phyloP scores from a whole-genome alignment of 148 eudicot species.

The Diospyros kaki region DNA sequence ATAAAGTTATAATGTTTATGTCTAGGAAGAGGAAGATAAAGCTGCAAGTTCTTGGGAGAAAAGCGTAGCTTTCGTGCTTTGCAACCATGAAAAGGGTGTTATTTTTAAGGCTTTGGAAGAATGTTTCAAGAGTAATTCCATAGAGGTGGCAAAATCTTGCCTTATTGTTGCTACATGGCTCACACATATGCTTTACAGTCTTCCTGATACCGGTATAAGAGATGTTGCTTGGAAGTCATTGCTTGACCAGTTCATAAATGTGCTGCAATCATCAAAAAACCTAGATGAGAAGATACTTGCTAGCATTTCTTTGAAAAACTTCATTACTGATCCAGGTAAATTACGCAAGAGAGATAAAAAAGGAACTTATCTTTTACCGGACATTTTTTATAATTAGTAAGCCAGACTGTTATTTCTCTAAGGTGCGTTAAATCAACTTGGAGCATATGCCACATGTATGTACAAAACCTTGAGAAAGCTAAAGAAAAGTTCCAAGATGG shows the following conservation, averaged over 20 bases:
- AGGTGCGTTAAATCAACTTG: constrained; percentile 47
- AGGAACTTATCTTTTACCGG: background rate
- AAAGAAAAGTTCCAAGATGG: constrained; percentile 28
- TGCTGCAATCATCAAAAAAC: constrained; percentile 46
- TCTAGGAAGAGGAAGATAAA: constrained; percentile 49
- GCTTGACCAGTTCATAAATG: constrained; percentile 44
- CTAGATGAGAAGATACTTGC: constrained; percentile 52
- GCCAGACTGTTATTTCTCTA: background rate
- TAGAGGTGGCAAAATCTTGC: constrained; percentile 42
- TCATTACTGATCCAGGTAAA: constrained; percentile 40
- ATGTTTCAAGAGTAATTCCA: constrained; percentile 39
- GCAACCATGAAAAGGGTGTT: constrained; percentile 45
- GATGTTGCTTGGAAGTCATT: constrained; percentile 39
- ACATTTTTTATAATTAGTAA: background rate
- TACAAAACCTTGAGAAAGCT: constrained; percentile 43
- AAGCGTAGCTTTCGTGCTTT: constrained; percentile 46
- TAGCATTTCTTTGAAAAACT: constrained; percentile 43
- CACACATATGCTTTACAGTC: constrained; percentile 35
- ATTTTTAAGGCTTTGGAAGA: constrained; percentile 48
- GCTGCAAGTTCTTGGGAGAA: constrained; percentile 47
- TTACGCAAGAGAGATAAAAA: background rate
- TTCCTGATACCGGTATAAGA: constrained; percentile 50
- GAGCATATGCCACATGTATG: constrained; percentile 36
- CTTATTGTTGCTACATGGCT: constrained; percentile 48
- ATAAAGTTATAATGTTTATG: background rate